Percentiles rank a stretch among this genome's conserved stretches.
Evolutionary conservation across 1,284 basidiomycete species (phyloP).

Genomic region (Coriolopsis trogii): DNA sequence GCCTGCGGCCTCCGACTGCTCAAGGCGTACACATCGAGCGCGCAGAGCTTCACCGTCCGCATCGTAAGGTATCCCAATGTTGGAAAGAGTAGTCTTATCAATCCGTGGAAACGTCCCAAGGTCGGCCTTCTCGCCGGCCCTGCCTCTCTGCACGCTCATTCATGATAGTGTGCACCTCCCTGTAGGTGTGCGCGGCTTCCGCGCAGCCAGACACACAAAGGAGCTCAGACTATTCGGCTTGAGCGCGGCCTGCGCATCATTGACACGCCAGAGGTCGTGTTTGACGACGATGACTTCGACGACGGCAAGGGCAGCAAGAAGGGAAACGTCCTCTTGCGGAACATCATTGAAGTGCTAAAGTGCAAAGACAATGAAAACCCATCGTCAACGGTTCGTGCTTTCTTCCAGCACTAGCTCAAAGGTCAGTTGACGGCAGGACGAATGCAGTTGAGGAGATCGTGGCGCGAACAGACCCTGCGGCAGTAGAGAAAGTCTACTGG

Average conservation of each 20-base stretch:
- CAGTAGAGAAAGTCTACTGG: conserved; percentile 87
- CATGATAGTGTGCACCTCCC: conserved; percentile 42
- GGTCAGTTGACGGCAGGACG: no score
- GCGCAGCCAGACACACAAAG: conserved; percentile 96
- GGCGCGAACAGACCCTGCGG: conserved; percentile 63
- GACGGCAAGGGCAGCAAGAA: conserved; percentile 57
- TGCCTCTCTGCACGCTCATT: conserved; percentile 46
- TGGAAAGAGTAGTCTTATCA: conserved; percentile 95
- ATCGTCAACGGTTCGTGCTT: no score
- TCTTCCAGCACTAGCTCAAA: no score
- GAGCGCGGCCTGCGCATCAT: conserved; percentile 93
- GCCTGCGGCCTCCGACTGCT: conserved; percentile 80
- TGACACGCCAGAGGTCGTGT: conserved; percentile 96
- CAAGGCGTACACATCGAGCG: conserved; percentile 86
- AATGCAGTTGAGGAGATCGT: conserved; percentile 91
- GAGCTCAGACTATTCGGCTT: conserved; percentile 91
- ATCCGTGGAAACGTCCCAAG: conserved; percentile 89
- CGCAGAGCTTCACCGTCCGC: conserved; percentile 83
- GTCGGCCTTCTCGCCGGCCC: conserved; percentile 45
- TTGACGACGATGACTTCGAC: conserved; percentile 68
- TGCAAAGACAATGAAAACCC: no score
- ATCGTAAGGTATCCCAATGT: conserved; percentile 98
- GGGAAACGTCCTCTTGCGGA: conserved; percentile 81
- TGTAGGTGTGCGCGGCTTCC: conserved; percentile 86
- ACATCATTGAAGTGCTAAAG: conserved; percentile 93